phyloP scores from a whole-genome alignment of 179 eudicot genomes.

The Vitellaria paradoxa region DNA sequence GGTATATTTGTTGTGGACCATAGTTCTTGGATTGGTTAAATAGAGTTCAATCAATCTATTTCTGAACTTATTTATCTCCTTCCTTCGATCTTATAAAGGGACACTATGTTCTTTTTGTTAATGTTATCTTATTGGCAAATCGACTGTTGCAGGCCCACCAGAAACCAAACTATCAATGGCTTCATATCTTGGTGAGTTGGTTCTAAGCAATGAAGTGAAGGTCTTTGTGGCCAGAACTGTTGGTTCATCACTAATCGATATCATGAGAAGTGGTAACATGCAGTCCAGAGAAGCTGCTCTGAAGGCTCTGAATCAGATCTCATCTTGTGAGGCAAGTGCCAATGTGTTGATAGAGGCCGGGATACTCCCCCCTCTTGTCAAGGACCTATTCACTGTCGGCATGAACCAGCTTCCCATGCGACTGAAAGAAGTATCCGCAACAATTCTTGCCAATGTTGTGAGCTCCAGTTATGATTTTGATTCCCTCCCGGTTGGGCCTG shows the following conservation, averaged over 20 bases:
- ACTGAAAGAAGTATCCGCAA: constrained; percentile 87
- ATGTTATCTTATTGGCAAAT: neutral
- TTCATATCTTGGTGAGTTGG: constrained; percentile 76
- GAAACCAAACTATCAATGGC: constrained; percentile 91
- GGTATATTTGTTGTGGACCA: neutral
- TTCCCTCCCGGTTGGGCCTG: constrained; percentile 69
- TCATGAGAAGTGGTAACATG: constrained; percentile 63
- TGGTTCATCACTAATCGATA: constrained; percentile 74
- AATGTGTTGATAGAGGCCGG: constrained; percentile 76
- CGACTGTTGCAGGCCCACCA: constrained; percentile 60
- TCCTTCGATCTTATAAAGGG: neutral
- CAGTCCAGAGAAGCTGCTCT: constrained; percentile 85
- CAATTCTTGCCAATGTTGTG: constrained; percentile 79
- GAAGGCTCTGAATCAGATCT: constrained; percentile 88
- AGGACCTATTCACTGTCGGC: constrained; percentile 69
- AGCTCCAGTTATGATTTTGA: constrained; percentile 75
- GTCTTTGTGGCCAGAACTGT: constrained; percentile 76
- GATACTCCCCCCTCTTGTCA: constrained; percentile 86
- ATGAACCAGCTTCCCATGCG: constrained; percentile 68
- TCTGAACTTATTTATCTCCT: neutral
- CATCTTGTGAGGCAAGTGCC: constrained; percentile 81
- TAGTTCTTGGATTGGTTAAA: constrained; percentile 2
- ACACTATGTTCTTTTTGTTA: neutral
- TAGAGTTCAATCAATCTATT: neutral
- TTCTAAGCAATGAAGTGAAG: constrained; percentile 77